A percentile compares a stretch with the other conserved stretches of the same genome.
phyloP scores from a whole-genome alignment of 441 rosid species.

The Pelargonium fulgidum region DNA sequence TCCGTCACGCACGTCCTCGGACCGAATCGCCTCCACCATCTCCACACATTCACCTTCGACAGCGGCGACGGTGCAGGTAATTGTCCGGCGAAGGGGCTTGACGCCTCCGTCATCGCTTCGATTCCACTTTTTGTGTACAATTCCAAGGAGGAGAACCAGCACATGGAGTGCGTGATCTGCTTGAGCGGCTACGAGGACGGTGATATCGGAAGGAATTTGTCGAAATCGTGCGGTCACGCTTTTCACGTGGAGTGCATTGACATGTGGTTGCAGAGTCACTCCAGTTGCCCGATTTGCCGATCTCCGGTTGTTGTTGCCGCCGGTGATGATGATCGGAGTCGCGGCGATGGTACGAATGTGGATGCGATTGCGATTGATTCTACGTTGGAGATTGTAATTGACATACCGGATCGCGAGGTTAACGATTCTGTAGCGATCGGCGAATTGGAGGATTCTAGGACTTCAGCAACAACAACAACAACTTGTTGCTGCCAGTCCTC shows the following conservation, averaged over 20 bases:
- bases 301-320: conserved; percentile 31
- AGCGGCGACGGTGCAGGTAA: conserved; percentile 22
- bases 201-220: conserved; percentile 51
- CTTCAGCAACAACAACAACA: background rate
- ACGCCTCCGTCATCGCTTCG: conserved; percentile 46
- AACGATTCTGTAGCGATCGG: background rate
- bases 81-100: conserved; percentile 46
- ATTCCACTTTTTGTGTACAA: conserved; percentile 60
- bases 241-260: conserved; percentile 76
- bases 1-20: background rate
- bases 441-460: background rate
- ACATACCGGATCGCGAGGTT: background rate
- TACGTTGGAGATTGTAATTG: conserved; percentile 24
- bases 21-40: conserved; percentile 20
- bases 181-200: conserved; percentile 50
- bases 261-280: conserved; percentile 65
- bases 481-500: background rate
- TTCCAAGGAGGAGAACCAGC: conserved; percentile 14
- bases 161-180: conserved; percentile 56
- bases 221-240: conserved; percentile 48
- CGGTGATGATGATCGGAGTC: conserved; percentile 3
- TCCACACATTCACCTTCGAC: conserved; percentile 20
- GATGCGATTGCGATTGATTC: conserved; percentile 21
- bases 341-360: conserved; percentile 20
- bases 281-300: conserved; percentile 65